Conservation (phyloP, 805 yeast species). For the Saccharomycopsis oosterbeekiorum region DNA sequence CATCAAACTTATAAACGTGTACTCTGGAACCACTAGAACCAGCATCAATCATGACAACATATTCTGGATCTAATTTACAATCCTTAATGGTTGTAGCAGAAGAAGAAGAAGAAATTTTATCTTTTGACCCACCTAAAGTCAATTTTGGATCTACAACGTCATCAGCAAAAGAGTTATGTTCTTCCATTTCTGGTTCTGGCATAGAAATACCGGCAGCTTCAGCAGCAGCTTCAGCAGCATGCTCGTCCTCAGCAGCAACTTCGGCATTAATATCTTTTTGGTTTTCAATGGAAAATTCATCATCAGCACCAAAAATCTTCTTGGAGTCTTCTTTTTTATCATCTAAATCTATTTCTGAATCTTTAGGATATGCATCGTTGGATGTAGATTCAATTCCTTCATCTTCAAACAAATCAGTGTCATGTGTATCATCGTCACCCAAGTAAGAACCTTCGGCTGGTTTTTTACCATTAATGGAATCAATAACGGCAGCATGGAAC, state of each 20-base stretch:
- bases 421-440: not conserved
- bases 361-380: slow-evolving; percentile 1
- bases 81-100: slow-evolving; percentile 17
- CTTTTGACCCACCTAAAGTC: not conserved
- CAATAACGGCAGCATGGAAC: not conserved
- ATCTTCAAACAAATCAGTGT: not conserved
- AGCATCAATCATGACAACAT: slow-evolving; percentile 92
- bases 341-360: not conserved
- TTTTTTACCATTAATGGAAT: not conserved
- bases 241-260: not conserved
- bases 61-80: slow-evolving; percentile 44
- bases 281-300: slow-evolving; percentile 14
- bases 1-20: slow-evolving; percentile 86
- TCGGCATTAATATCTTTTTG: slow-evolving; percentile 15
- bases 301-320: slow-evolving; percentile 15
- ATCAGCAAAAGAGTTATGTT: not conserved
- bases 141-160: not conserved
- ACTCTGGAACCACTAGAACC: slow-evolving; percentile 97
- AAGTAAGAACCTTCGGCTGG: not conserved
- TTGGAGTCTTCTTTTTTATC: not conserved
- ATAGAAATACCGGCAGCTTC: not conserved
- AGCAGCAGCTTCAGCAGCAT: not conserved
- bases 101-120: not conserved
- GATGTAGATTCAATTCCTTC: slow-evolving; percentile 16
- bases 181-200: not conserved